Evolutionary conservation across 495 filamentous ascomycete species (phyloP).

Genomic region (Pyrenopolyporus hunteri): DNA sequence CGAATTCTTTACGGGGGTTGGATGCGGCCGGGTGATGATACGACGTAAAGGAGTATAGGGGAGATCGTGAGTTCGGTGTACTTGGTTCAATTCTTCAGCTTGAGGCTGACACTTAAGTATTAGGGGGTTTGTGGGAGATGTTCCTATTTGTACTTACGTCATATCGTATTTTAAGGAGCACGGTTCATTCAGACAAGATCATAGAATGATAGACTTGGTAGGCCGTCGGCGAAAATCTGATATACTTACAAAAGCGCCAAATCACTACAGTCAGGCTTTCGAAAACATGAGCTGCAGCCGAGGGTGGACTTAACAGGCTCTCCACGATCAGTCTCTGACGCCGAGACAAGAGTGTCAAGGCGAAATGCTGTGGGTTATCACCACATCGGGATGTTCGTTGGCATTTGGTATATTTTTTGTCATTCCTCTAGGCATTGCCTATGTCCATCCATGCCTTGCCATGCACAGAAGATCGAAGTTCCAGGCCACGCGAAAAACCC

Average conservation of each 20-base stretch:
- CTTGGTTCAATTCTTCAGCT: not conserved
- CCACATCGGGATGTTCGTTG: conserved; percentile 10
- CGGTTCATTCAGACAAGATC: no score
- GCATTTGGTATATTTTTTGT: conserved; percentile 44
- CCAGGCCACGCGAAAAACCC: conserved; percentile 42
- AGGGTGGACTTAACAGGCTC: not conserved
- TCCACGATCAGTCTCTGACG: no score
- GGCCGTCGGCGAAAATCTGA: no score
- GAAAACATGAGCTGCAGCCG: no score
- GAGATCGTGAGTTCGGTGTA: not conserved
- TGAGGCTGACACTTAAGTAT: not conserved
- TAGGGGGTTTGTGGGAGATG: no score
- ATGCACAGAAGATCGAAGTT: conserved; percentile 41
- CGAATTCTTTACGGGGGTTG: no score
- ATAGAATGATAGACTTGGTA: no score
- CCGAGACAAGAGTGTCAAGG: not conserved
- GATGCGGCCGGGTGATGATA: no score
- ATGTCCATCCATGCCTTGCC: conserved; percentile 42
- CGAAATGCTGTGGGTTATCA: not conserved
- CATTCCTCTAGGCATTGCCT: conserved; percentile 40
- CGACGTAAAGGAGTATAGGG: not conserved
- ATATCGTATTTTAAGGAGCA: no score
- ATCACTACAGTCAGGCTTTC: no score
- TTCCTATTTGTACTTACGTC: no score
- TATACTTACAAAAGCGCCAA: no score